Conservation (phyloP, 73 alveolate genomes). For the Paramecium sexaurelia region DNA sequence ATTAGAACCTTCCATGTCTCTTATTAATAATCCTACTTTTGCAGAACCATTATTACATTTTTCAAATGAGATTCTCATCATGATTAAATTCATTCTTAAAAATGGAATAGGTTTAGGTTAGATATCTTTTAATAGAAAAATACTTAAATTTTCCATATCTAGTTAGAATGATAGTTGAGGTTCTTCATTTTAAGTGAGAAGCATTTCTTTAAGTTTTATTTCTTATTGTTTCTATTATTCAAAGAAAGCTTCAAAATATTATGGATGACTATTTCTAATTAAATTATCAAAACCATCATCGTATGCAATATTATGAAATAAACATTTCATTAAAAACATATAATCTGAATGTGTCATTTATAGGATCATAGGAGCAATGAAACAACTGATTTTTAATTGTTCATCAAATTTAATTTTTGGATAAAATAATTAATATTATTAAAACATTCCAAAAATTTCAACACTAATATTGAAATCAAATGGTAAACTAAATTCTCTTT, state of each 20-base stretch:
- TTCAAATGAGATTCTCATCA: constrained; percentile 31
- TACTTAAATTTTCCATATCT: constrained; percentile 57
- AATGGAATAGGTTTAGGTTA: constrained; percentile 54
- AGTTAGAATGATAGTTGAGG: constrained; percentile 33
- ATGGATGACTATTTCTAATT: constrained; percentile 23
- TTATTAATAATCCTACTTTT: not conserved
- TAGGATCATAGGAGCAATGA: constrained; percentile 56
- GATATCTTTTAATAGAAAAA: not conserved
- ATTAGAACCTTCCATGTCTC: constrained; percentile 53
- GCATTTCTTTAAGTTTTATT: not conserved
- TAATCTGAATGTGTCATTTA: constrained; percentile 56
- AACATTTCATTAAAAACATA: constrained; percentile 64
- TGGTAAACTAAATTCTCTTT: constrained; percentile 54
- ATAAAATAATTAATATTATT: constrained; percentile 33
- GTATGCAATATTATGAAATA: constrained; percentile 65
- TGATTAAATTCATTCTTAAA: not conserved
- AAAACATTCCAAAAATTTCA: not conserved
- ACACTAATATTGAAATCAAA: constrained; percentile 61
- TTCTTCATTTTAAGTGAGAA: not conserved
- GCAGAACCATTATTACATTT: constrained; percentile 43
- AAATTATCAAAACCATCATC: constrained; percentile 69
- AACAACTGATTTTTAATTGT: not conserved
- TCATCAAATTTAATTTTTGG: constrained; percentile 46
- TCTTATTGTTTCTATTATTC: not conserved
- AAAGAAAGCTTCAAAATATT: constrained; percentile 24